Evolutionary conservation across 495 filamentous ascomycete species (phyloP).

Genomic region (Tuber calosporum): DNA sequence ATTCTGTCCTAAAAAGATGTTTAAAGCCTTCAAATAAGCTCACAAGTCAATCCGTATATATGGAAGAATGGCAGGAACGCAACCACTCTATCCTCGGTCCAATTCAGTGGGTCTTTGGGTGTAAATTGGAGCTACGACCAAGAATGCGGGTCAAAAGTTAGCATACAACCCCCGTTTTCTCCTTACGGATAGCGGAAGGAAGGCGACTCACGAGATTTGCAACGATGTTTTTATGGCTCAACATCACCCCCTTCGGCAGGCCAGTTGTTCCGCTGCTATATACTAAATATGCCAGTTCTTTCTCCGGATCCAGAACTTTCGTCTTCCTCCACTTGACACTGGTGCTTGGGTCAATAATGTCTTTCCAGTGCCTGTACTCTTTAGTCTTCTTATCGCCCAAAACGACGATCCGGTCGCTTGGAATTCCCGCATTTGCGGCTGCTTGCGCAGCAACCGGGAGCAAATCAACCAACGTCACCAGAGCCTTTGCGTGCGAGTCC

Average conservation of each 20-base stretch:
- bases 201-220: conserved; percentile 55
- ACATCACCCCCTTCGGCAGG: conserved; percentile 85
- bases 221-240: conserved; percentile 75
- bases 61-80: conserved; percentile 91
- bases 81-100: conserved; percentile 58
- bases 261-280: conserved; percentile 92
- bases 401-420: conserved; percentile 61
- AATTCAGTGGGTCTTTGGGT: not conserved
- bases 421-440: conserved; percentile 59
- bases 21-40: conserved; percentile 1
- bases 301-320: conserved; percentile 48
- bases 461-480: conserved; percentile 63
- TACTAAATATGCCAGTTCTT: conserved; percentile 61
- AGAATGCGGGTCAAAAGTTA: conserved; percentile 39
- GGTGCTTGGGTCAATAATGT: conserved; percentile 56
- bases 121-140: conserved; percentile 36
- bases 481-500: conserved; percentile 66
- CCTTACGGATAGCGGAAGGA: not conserved
- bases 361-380: conserved; percentile 67
- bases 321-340: conserved; percentile 44
- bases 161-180: not conserved
- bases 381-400: conserved; percentile 61
- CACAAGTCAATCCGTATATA: conserved; percentile 59
- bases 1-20: not conserved
- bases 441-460: conserved; percentile 59